Conservation (phyloP, 805 yeast genomes). For the Wickerhamiella azyma region DNA sequence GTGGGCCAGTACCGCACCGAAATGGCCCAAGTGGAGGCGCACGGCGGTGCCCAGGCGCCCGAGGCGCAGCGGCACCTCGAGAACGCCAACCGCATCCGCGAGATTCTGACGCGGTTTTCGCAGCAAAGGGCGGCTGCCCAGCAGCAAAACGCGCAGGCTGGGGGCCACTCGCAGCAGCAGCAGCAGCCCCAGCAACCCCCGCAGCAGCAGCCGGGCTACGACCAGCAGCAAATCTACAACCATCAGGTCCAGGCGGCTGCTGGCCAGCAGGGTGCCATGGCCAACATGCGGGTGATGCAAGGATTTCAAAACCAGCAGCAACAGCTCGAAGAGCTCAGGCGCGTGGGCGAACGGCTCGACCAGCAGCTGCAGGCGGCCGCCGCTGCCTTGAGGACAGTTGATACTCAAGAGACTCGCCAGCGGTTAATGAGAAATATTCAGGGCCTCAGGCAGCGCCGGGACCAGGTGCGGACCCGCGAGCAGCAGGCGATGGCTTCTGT, state of each 20-base stretch:
- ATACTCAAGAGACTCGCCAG: slow-evolving; percentile 12
- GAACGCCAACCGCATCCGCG: slow-evolving; percentile 23
- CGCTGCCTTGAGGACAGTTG: slow-evolving; percentile 7
- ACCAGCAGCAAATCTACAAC: slow-evolving; percentile 12
- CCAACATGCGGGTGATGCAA: slow-evolving; percentile 11
- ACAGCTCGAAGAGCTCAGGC: slow-evolving; percentile 16
- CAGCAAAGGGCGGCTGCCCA: slow-evolving; percentile 13
- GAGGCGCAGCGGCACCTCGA: slow-evolving; percentile 23
- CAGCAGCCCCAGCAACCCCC: slow-evolving; percentile 12
- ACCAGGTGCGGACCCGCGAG: slow-evolving; percentile 17
- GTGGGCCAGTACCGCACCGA: slow-evolving; percentile 23
- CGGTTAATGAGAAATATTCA: slow-evolving; percentile 12
- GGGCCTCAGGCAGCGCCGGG: slow-evolving; percentile 13
- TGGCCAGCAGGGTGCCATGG: slow-evolving; percentile 11
- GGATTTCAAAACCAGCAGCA: slow-evolving; percentile 19
- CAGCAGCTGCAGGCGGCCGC: slow-evolving; percentile 14
- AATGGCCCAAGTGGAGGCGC: slow-evolving; percentile 18
- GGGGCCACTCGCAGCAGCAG: slow-evolving; percentile 16
- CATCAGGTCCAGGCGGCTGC: slow-evolving; percentile 13
- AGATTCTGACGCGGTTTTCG: slow-evolving; percentile 16
- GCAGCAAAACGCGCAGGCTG: slow-evolving; percentile 15
- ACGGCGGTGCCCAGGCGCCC: slow-evolving; percentile 19
- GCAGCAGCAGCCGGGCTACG: slow-evolving; percentile 10
- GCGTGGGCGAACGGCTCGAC: slow-evolving; percentile 8
- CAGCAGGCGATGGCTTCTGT: slow-evolving; percentile 6